Evolutionary conservation across 225 moss, liverwort and hornwort species (phyloP).

Genomic region (Pseudoscleropodium purum): DNA sequence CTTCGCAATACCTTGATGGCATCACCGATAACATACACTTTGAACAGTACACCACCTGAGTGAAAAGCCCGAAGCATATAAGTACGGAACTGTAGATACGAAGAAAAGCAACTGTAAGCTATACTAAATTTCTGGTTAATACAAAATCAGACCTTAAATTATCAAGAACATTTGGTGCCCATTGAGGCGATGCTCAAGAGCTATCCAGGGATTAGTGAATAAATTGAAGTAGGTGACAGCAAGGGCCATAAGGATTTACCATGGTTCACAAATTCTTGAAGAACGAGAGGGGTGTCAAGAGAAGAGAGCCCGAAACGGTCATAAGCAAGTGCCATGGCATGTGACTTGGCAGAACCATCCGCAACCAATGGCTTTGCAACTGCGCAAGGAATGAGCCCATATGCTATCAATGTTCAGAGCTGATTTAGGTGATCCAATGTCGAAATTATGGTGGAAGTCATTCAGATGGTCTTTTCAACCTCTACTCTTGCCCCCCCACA

Average conservation of each 20-base stretch:
- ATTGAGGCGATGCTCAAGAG: background rate
- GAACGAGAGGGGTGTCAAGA: conserved; percentile 32
- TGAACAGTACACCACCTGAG: conserved; percentile 48
- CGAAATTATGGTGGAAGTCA: background rate
- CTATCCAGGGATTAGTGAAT: background rate
- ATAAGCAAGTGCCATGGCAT: conserved; percentile 39
- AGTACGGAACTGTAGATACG: background rate
- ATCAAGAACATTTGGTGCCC: background rate
- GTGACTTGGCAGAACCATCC: conserved; percentile 46
- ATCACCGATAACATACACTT: conserved; percentile 45
- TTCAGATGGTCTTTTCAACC: background rate
- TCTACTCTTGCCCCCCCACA: background rate
- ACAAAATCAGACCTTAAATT: background rate
- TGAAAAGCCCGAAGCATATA: background rate
- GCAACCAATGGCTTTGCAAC: conserved; percentile 50
- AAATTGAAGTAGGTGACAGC: background rate
- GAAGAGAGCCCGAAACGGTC: conserved; percentile 10
- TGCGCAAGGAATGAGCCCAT: background rate
- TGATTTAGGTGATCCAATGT: background rate
- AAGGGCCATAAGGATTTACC: background rate
- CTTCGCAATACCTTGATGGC: conserved; percentile 42
- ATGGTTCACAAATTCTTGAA: conserved; percentile 51
- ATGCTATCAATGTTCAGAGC: background rate
- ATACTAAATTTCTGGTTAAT: background rate
- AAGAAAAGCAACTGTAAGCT: background rate